Evolutionary conservation across 2,329 filamentous ascomycete genomes (phyloP).

Genomic region (Dactylellina parvicollis): DNA sequence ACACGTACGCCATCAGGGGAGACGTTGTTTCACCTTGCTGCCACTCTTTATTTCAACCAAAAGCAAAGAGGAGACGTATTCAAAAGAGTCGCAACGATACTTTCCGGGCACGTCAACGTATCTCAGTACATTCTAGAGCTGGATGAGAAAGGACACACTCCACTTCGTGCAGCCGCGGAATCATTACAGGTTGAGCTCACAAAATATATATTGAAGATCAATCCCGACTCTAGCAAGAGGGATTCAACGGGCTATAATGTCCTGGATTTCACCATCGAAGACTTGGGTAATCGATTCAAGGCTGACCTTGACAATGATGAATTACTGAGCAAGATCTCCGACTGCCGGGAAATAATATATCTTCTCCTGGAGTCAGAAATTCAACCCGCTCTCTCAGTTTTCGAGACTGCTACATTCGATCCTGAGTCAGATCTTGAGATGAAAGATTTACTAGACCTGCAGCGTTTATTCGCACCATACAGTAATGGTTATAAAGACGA

Average conservation of each 20-base stretch:
- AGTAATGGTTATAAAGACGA: background rate
- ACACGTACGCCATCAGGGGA: background rate
- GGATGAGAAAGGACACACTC: background rate
- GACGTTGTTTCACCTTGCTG: background rate
- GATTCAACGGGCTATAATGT: background rate
- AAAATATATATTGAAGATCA: background rate
- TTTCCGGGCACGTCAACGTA: background rate
- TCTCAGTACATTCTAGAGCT: background rate
- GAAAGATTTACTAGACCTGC: background rate
- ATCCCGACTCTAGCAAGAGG: background rate
- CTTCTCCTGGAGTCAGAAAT: background rate
- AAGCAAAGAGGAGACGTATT: too few relatives aligned
- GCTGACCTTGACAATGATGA: too few relatives aligned
- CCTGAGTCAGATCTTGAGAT: background rate
- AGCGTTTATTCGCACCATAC: constrained; percentile 2
- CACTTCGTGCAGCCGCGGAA: background rate
- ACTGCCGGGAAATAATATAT: background rate
- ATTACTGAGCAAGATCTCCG: background rate
- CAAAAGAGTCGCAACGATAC: background rate
- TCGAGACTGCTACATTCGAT: background rate
- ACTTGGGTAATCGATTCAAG: too few relatives aligned
- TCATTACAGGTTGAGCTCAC: background rate
- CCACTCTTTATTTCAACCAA: too few relatives aligned
- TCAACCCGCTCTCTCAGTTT: background rate
- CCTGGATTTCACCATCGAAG: background rate